Conservation (phyloP, 2,329 filamentous ascomycete species). For the Massarina eburnea region DNA sequence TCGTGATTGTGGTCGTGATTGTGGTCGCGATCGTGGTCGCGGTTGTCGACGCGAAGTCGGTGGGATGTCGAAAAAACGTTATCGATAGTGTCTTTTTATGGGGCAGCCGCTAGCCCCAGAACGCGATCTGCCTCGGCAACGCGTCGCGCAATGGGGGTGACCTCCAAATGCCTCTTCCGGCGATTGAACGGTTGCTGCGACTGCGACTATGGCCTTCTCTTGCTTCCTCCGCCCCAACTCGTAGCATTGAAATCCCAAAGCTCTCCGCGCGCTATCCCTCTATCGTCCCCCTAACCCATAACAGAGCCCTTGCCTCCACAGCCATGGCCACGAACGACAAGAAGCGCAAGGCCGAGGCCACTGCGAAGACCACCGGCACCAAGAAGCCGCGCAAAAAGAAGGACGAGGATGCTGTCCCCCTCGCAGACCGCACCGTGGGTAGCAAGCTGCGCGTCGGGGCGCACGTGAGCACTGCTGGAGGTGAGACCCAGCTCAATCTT, state of each 20-base stretch:
- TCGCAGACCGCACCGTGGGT: slow-evolving; percentile 69
- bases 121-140: no score
- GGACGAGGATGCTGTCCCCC: slow-evolving; percentile 59
- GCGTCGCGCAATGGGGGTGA: no score
- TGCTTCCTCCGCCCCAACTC: no score
- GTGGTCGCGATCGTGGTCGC: slow-evolving; percentile 18
- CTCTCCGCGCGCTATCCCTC: background rate
- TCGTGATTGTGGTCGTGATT: background rate
- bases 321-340: slow-evolving; percentile 10
- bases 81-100: background rate
- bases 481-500: slow-evolving; percentile 55
- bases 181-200: no score
- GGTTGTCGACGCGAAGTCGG: slow-evolving; percentile 16
- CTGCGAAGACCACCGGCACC: slow-evolving; percentile 6
- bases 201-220: no score
- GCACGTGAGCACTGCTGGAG: slow-evolving; percentile 87
- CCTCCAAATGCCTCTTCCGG: no score
- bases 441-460: slow-evolving; percentile 87
- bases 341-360: slow-evolving; percentile 34
- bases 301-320: background rate
- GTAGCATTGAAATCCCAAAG: no score
- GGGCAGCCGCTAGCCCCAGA: background rate
- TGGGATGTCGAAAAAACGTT: background rate
- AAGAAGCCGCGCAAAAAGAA: slow-evolving; percentile 57
- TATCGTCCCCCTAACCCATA: background rate